Percentiles rank a stretch among this genome's conserved stretches.
phyloP scores from a whole-genome alignment of 805 yeast species.

The Yamadazyma ubonensis region DNA sequence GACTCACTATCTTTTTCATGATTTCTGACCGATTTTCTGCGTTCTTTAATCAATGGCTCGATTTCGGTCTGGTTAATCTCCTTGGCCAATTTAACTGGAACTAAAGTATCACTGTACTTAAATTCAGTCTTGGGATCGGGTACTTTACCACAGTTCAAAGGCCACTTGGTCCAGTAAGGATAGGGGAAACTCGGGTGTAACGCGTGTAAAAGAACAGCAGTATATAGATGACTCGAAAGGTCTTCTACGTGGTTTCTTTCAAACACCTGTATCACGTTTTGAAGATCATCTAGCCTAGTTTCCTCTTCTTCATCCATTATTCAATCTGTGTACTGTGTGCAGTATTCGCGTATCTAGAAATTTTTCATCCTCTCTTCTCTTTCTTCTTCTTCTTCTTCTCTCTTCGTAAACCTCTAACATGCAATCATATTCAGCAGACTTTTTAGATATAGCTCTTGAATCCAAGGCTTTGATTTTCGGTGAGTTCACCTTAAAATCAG shows the following conservation, averaged over 20 bases:
- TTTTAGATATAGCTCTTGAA: constrained; percentile 79
- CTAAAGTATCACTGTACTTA: constrained; percentile 18
- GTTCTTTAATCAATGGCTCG: neutral
- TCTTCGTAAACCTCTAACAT: constrained; percentile 18
- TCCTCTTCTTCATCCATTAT: constrained; percentile 1
- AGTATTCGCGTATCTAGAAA: constrained; percentile 2
- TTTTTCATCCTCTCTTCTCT: constrained; percentile 2
- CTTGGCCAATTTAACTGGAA: neutral
- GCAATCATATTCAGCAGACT: constrained; percentile 57
- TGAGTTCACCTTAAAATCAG: constrained; percentile 83
- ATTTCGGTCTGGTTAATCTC: neutral
- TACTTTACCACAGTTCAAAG: constrained; percentile 34
- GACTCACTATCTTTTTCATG: neutral
- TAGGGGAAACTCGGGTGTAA: constrained; percentile 37
- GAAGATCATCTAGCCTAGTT: constrained; percentile 16
- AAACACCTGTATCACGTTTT: constrained; percentile 26
- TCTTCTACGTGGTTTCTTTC: constrained; percentile 56
- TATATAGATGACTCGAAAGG: constrained; percentile 63
- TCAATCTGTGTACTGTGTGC: neutral
- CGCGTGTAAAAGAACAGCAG: constrained; percentile 46
- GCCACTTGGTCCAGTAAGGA: constrained; percentile 60
- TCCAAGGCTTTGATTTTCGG: constrained; percentile 86
- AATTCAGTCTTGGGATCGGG: constrained; percentile 35
- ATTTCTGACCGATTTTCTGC: neutral
- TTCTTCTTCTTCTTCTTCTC: constrained; percentile 10